A percentile compares a stretch with the other conserved stretches of the same genome.
Evolutionary conservation across 805 yeast genomes (phyloP).

Genomic region (Sugiyamaella floridensis): DNA sequence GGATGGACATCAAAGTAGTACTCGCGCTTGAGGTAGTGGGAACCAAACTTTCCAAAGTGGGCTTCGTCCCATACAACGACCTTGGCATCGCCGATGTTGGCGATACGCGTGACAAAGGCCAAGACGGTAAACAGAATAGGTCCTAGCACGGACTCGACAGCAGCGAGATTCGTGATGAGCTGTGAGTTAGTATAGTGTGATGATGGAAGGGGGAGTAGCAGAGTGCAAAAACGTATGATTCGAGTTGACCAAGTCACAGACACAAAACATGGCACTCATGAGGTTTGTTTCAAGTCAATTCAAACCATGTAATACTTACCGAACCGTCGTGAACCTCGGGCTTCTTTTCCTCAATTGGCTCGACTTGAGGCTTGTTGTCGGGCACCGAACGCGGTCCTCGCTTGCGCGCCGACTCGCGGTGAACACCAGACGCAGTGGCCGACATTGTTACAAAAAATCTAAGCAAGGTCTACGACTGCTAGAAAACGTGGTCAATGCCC

Average conservation of each 20-base stretch:
- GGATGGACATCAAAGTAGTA: constrained; percentile 97
- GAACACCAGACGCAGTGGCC: constrained; percentile 11
- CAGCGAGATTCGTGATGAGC: background rate
- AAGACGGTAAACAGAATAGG: constrained; percentile 37
- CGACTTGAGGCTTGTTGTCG: background rate
- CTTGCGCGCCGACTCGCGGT: constrained; percentile 3
- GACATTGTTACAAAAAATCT: constrained; percentile 4
- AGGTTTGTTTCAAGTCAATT: background rate
- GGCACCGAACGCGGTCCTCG: background rate
- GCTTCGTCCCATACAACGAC: constrained; percentile 95
- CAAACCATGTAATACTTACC: background rate
- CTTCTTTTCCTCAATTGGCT: constrained; percentile 3
- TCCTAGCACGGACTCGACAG: constrained; percentile 36
- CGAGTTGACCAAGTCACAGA: background rate
- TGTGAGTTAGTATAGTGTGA: background rate
- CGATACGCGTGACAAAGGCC: constrained; percentile 50
- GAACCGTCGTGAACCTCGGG: constrained; percentile 19
- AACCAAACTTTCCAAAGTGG: constrained; percentile 94
- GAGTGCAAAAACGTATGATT: too few species aligned
- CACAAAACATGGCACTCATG: background rate
- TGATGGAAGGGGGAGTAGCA: too few species aligned
- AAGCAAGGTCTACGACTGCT: background rate
- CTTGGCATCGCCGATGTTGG: constrained; percentile 61
- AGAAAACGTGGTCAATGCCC: background rate
- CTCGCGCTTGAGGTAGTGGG: constrained; percentile 80